Percentiles rank a stretch among this genome's conserved stretches.
Evolutionary conservation across 192 early-diverging fungal species (phyloP).

Genomic region (Podila minutissima): DNA sequence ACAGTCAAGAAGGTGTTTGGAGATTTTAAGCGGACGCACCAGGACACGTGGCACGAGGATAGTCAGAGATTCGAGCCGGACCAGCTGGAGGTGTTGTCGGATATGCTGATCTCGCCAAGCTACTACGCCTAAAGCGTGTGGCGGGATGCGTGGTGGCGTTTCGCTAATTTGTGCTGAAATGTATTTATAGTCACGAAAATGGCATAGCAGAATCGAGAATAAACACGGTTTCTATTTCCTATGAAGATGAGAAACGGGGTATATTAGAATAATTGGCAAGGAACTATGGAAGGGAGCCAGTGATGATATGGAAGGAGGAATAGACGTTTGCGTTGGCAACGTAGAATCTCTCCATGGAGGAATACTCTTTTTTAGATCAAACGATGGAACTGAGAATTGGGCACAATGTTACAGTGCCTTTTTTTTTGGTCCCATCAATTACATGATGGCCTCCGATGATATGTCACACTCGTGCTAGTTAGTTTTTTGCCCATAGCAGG

Average conservation of each 20-base stretch:
- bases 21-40: constrained; percentile 94
- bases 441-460: no score
- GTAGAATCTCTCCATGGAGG: no score
- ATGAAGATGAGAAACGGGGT: no score
- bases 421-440: no score
- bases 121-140: constrained; percentile 74
- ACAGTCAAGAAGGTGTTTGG: constrained; percentile 90
- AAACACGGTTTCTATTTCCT: no score
- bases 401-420: no score
- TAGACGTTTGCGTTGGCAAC: no score
- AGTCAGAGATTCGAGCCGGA: constrained; percentile 76
- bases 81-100: constrained; percentile 82
- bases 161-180: background rate
- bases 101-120: constrained; percentile 90
- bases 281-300: no score
- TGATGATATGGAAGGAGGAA: no score
- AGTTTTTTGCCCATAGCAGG: background rate
- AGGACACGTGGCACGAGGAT: constrained; percentile 96
- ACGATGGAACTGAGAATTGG: no score
- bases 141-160: background rate
- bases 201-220: background rate
- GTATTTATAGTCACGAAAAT: background rate
- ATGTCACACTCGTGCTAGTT: background rate
- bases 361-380: no score
- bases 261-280: no score